These are phyloP conservation scores for Xylariaceae sp. DNA, from an alignment of 2,329 filamentous ascomycete species.

Conservation along the genomic window DNA sequence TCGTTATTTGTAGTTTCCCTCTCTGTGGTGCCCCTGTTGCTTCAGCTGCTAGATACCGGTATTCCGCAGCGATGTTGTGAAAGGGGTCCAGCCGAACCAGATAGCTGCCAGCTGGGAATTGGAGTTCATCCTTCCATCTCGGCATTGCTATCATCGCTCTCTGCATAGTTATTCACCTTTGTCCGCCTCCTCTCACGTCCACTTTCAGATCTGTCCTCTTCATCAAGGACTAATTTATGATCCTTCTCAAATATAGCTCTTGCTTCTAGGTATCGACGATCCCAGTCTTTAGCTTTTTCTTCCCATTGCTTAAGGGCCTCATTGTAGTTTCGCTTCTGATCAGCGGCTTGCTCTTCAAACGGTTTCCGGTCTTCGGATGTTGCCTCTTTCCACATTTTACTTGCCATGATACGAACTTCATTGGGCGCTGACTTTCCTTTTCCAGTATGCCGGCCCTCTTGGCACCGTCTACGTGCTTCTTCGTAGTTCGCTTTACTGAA, in stretches of 20 bases:
- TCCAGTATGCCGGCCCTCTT: slow-evolving; percentile 60
- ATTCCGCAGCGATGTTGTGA: too few species aligned
- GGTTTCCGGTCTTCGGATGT: slow-evolving; percentile 66
- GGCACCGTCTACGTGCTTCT: slow-evolving; percentile 54
- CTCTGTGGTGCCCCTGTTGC: too few species aligned
- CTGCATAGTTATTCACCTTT: slow-evolving; percentile 38
- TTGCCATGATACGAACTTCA: slow-evolving; percentile 79
- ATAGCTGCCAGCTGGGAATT: not conserved
- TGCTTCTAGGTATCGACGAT: slow-evolving; percentile 57
- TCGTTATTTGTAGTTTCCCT: too few species aligned
- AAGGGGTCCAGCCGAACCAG: too few species aligned
- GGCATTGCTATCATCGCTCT: slow-evolving; percentile 36
- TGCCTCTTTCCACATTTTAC: slow-evolving; percentile 85
- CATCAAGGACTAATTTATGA: slow-evolving; percentile 42
- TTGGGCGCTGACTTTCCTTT: slow-evolving; percentile 66
- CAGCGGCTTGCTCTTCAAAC: slow-evolving; percentile 69
- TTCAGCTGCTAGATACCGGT: too few species aligned
- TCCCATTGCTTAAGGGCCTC: slow-evolving; percentile 57
- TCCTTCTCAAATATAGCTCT: slow-evolving; percentile 49
- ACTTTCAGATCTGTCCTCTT: slow-evolving; percentile 25
- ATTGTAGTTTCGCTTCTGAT: slow-evolving; percentile 63
- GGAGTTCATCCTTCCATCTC: slow-evolving; percentile 26
- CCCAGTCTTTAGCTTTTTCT: slow-evolving; percentile 65
- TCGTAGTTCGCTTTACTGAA: slow-evolving; percentile 79
- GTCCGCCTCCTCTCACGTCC: slow-evolving; percentile 31